Conservation (phyloP, 1,139 yeast species). For the Torulaspora pretoriensis region DNA sequence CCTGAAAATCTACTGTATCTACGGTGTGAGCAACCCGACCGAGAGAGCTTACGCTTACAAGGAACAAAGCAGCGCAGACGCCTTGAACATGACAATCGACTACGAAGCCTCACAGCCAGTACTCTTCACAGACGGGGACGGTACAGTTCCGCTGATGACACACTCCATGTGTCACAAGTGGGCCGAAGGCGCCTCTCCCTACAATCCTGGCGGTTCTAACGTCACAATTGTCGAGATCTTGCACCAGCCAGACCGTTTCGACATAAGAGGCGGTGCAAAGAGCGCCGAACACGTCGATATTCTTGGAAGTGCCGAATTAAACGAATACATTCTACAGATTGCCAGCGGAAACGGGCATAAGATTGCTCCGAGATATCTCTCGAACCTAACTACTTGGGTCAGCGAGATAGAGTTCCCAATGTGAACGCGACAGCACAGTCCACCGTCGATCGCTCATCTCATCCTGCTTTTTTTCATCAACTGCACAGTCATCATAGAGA, state of each 20-base stretch:
- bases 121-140: conserved; percentile 87
- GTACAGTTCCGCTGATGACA: conserved; percentile 82
- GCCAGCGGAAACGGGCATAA: conserved; percentile 74
- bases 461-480: not conserved
- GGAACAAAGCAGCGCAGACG: conserved; percentile 50
- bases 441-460: conserved; percentile 1
- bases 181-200: conserved; percentile 66
- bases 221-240: conserved; percentile 85
- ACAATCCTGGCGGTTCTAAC: conserved; percentile 70
- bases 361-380: conserved; percentile 56
- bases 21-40: conserved; percentile 94
- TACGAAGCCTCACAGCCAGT: conserved; percentile 61
- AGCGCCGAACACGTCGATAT: conserved; percentile 98
- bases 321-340: conserved; percentile 75
- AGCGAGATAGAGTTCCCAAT: conserved; percentile 37
- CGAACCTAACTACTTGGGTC: conserved; percentile 55
- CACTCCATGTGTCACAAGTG: conserved; percentile 82
- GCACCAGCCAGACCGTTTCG: conserved; percentile 91
- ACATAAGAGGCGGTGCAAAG: conserved; percentile 94
- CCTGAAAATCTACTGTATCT: conserved; percentile 81
- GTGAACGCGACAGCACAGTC: conserved; percentile 8
- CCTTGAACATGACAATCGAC: conserved; percentile 63
- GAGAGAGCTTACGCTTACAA: conserved; percentile 86
- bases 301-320: conserved; percentile 85
- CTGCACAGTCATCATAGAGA: not conserved